Percentiles rank a stretch among this genome's conserved stretches.
Conservation (phyloP, 139 green algal species). For the Chlamydomonas incerta region DNA sequence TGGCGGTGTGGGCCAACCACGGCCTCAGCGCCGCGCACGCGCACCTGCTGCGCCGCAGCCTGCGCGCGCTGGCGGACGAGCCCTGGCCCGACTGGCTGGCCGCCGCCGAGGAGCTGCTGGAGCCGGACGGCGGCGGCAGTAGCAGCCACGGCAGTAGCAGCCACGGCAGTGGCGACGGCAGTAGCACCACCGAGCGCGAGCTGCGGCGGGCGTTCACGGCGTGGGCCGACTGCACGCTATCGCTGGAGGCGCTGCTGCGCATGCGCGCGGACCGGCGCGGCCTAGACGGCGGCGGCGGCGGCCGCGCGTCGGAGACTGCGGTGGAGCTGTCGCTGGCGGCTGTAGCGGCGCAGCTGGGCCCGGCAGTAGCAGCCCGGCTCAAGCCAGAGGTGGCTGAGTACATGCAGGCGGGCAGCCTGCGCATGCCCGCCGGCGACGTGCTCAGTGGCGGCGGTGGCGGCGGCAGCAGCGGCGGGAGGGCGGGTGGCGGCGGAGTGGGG, state of each 20-base stretch:
- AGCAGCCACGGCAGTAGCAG: background rate
- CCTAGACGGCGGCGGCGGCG: background rate
- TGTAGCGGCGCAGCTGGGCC: background rate
- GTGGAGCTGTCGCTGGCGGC: constrained; percentile 34
- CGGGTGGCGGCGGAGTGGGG: background rate
- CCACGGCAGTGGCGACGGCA: background rate
- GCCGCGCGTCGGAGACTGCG: background rate
- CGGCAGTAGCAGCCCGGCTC: background rate
- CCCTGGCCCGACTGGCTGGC: constrained; percentile 42
- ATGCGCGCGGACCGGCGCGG: background rate
- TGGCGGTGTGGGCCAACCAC: constrained; percentile 45
- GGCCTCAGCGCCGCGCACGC: constrained; percentile 36
- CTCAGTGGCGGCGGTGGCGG: no score
- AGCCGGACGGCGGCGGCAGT: background rate
- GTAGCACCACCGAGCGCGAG: background rate
- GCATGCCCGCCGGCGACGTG: no score
- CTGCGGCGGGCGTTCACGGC: background rate
- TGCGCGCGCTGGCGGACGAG: background rate
- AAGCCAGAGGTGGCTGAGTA: constrained; percentile 5
- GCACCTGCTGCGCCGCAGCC: constrained; percentile 35
- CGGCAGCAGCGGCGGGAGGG: background rate
- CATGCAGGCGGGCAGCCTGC: constrained; percentile 12
- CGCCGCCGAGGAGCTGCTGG: background rate
- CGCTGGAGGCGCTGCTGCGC: constrained; percentile 8
- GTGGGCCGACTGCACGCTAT: constrained; percentile 29